Base-by-base conservation (phyloP, 495 filamentous ascomycete species). In the Daldinia childiae region DNA sequence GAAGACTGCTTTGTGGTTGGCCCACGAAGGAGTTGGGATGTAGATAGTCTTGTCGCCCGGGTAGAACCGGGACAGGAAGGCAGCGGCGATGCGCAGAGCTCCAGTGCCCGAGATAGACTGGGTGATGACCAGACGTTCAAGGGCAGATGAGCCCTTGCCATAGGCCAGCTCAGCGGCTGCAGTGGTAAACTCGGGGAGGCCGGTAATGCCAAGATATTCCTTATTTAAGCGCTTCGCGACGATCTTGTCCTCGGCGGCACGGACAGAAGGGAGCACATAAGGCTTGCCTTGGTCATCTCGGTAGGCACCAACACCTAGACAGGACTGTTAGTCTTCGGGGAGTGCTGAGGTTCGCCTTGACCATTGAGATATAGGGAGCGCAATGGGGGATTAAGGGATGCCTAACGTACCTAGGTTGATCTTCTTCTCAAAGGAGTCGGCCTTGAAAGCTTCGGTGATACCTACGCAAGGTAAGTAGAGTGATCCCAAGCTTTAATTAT, bases 381-480 rank as follows among this genome's bases (percentile, higher is more conserved):
- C 21, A 19, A 57, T 34, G 8, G 14, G 29, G 15, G 6, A 15
- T 19, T n/a, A 2, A 26, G 19, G 9, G 2, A 11, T 79, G 82
- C 58, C 79, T 83, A 56, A 61, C 80, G 84, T 88, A 90, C 93
- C 94, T 61, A 99, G 87, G 84, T 98, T 98, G 86, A 98, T 97
- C 89, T 99, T 99, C 82, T 95, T 87, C 60, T 89, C 82, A 82
- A 95, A 93, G 69, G 82, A 86, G 78, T 99, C 95, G 77, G 94
- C 93, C 87, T 98, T 99, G 91, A 95, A 99, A 57, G 95, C 95
- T 84, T 99, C 95, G 58, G 95, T 98, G 84, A 99, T 96, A 84
- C 95, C 95, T 87, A 70, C 32, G 72, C 56, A 41, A 9, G 34
- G 56, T 57, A 11, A 64, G 41, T 51, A 69, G 62, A 27, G 71